Percentiles rank a stretch among this genome's conserved stretches.
These are phyloP conservation scores for Pestalotiopsis sp. DNA, from an alignment of 2,329 filamentous ascomycete genomes.

Conservation along the genomic window DNA sequence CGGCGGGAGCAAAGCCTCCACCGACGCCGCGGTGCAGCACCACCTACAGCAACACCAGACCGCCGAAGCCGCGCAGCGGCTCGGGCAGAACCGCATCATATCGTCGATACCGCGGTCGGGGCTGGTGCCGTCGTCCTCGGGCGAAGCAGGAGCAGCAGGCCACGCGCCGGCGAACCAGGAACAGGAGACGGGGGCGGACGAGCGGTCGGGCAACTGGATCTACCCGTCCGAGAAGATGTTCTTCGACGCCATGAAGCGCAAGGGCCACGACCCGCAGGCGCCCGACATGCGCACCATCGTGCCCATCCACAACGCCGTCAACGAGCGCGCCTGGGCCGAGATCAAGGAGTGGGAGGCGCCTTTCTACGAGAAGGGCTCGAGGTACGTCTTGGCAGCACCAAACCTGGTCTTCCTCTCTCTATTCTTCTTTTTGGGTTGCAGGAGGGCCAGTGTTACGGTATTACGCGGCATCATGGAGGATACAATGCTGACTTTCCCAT, in stretches of 20 bases:
- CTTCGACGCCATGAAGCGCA: slow-evolving; percentile 94
- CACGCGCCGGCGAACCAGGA: slow-evolving; percentile 68
- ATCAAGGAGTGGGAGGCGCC: slow-evolving; percentile 87
- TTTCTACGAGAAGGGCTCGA: slow-evolving; percentile 59
- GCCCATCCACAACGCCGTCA: slow-evolving; percentile 97
- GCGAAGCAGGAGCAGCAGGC: slow-evolving; percentile 40
- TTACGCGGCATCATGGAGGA: not conserved
- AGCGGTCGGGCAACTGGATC: slow-evolving; percentile 83
- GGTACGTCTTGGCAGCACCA: slow-evolving; percentile 40
- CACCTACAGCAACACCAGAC: slow-evolving; percentile 13
- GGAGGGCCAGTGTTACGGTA: too few species aligned
- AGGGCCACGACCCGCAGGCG: slow-evolving; percentile 72
- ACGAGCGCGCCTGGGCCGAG: slow-evolving; percentile 92
- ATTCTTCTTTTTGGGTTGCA: too few species aligned
- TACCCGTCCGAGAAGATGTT: slow-evolving; percentile 98
- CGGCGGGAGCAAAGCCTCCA: slow-evolving; percentile 26
- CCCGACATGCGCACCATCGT: slow-evolving; percentile 89
- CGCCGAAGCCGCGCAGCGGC: slow-evolving; percentile 23
- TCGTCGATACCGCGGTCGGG: slow-evolving; percentile 76
- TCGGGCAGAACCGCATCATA: slow-evolving; percentile 71
- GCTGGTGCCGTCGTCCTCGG: slow-evolving; percentile 32
- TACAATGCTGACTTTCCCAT: not conserved
- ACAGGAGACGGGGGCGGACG: slow-evolving; percentile 72
- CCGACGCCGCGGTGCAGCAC: slow-evolving; percentile 19
- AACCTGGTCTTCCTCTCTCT: too few species aligned